Evolutionary conservation across 73 alveolate genomes (phyloP).

Genomic region (Loxodes magnus): DNA sequence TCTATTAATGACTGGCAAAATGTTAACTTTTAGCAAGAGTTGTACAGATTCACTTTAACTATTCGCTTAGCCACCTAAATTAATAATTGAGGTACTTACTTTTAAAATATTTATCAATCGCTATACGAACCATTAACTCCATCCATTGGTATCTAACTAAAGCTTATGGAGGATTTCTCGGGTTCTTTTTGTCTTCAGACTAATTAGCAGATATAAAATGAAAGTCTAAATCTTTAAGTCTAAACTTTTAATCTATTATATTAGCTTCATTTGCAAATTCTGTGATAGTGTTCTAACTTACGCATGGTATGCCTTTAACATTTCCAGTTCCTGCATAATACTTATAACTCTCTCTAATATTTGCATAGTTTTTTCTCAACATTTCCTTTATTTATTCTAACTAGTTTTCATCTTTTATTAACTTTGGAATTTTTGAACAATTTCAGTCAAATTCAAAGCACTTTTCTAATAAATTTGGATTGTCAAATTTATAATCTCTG

Average conservation of each 20-base stretch:
- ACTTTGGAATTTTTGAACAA: constrained; percentile 26
- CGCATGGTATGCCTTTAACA: constrained; percentile 29
- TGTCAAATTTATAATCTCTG: constrained; percentile 32
- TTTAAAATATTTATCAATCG: constrained; percentile 24
- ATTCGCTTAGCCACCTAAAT: too few species aligned
- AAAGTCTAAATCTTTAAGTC: constrained; percentile 46
- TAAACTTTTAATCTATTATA: constrained; percentile 20
- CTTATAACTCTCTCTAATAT: constrained; percentile 34
- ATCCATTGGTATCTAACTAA: constrained; percentile 33
- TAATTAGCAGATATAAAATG: constrained; percentile 29
- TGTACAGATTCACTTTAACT: too few species aligned
- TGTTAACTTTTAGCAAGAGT: too few species aligned
- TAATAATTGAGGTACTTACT: too few species aligned
- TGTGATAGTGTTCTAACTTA: constrained; percentile 23
- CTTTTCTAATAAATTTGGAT: constrained; percentile 25
- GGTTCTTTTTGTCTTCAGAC: constrained; percentile 19
- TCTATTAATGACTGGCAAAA: background rate
- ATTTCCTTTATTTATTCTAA: constrained; percentile 26
- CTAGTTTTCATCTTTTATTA: constrained; percentile 29
- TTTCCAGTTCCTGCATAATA: constrained; percentile 28
- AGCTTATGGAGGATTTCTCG: constrained; percentile 37
- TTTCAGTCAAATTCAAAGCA: constrained; percentile 37
- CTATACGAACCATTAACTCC: constrained; percentile 38
- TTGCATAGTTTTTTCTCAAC: constrained; percentile 14
- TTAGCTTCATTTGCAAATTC: constrained; percentile 26